A percentile compares a stretch with the other conserved stretches of the same genome.
Conservation (phyloP, 1,284 basidiomycete genomes). For the Pseudomicrostroma phylloplanum region DNA sequence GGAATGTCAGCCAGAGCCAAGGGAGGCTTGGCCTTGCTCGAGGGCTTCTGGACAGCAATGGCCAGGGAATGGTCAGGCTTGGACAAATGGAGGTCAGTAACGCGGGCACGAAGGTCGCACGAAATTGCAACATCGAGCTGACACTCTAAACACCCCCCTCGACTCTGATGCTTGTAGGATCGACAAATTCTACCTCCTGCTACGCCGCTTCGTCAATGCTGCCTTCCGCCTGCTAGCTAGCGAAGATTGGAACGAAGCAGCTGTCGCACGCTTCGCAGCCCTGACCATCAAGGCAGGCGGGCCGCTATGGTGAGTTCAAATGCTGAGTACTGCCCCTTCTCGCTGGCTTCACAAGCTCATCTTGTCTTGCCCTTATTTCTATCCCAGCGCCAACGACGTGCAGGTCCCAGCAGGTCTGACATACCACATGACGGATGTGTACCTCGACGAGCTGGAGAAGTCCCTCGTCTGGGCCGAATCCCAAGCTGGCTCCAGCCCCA, state of each 20-base stretch:
- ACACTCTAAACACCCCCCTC: background rate
- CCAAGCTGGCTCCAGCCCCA: conserved; percentile 26
- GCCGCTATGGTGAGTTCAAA: conserved; percentile 7
- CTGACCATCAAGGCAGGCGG: conserved; percentile 23
- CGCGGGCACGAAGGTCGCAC: background rate
- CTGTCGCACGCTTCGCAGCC: conserved; percentile 13
- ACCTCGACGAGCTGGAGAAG: conserved; percentile 82
- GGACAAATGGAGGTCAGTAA: conserved; percentile 70
- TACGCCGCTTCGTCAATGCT: conserved; percentile 78
- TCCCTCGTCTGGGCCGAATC: conserved; percentile 46
- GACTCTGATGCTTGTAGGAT: conserved; percentile 16
- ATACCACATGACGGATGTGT: conserved; percentile 80
- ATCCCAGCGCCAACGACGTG: conserved; percentile 54
- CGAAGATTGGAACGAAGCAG: background rate
- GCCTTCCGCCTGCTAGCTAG: conserved; percentile 66
- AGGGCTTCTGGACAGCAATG: conserved; percentile 82
- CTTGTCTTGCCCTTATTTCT: background rate
- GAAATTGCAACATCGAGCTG: background rate
- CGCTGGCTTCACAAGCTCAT: background rate
- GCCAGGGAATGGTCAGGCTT: conserved; percentile 87
- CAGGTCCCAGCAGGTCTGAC: conserved; percentile 65
- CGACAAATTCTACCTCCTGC: conserved; percentile 94
- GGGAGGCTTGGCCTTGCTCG: conserved; percentile 68
- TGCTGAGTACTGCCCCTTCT: background rate
- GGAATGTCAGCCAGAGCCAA: conserved; percentile 46